Evolutionary conservation across 2,329 filamentous ascomycete species (phyloP).

Genomic region (Pestalotiopsis sp.): DNA sequence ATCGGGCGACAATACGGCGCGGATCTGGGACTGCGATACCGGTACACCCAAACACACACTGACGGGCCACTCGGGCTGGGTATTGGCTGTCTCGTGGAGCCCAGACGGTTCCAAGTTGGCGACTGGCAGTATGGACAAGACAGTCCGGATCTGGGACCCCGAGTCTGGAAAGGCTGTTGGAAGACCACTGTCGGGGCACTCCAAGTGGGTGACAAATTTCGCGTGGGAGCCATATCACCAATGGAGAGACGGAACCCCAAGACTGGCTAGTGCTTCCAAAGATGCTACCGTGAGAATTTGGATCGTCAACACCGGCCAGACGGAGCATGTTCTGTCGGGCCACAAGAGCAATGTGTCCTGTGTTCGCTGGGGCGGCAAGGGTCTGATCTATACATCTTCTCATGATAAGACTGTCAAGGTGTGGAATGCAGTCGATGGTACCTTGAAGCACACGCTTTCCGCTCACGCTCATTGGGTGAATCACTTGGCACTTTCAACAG

Average conservation of each 20-base stretch:
- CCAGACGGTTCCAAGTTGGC: conserved; percentile 81
- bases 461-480: conserved; percentile 95
- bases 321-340: conserved; percentile 75
- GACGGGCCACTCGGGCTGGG: conserved; percentile 88
- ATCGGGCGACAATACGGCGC: conserved; percentile 86
- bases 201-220: conserved; percentile 85
- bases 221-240: conserved; percentile 94
- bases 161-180: conserved; percentile 76
- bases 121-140: conserved; percentile 92
- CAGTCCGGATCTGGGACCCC: conserved; percentile 80
- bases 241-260: conserved; percentile 72
- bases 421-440: conserved; percentile 82
- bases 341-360: conserved; percentile 90
- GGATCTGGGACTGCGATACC: conserved; percentile 94
- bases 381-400: conserved; percentile 79
- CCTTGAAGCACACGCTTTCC: conserved; percentile 76
- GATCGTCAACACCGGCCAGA: conserved; percentile 76
- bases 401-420: conserved; percentile 93
- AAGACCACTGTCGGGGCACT: conserved; percentile 77
- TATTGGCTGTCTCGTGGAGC: conserved; percentile 84
- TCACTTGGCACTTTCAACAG: conserved; percentile 89
- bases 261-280: conserved; percentile 85
- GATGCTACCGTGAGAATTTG: conserved; percentile 88
- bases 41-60: conserved; percentile 86
- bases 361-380: conserved; percentile 92